phyloP scores from a whole-genome alignment of 1,284 basidiomycete genomes.

The Cutaneotrichosporon sp. region DNA sequence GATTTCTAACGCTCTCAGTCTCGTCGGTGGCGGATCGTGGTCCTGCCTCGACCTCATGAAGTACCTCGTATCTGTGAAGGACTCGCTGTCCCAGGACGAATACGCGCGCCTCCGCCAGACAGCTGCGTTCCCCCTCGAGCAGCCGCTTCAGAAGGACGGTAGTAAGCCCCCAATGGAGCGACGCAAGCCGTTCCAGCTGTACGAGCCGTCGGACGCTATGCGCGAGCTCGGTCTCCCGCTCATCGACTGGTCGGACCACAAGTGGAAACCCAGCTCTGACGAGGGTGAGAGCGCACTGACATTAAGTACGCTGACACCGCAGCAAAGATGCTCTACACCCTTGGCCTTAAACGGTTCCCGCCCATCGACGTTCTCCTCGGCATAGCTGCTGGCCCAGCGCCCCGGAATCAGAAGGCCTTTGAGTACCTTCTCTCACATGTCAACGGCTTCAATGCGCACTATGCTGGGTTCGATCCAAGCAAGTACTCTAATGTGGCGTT shows the following conservation, averaged over 20 bases:
- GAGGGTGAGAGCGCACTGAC: slow-evolving; percentile 60
- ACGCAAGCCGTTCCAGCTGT: slow-evolving; percentile 65
- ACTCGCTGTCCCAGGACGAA: slow-evolving; percentile 65
- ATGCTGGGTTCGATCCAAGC: slow-evolving; percentile 59
- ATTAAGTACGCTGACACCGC: slow-evolving; percentile 7
- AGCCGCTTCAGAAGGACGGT: slow-evolving; percentile 33
- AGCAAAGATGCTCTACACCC: slow-evolving; percentile 77
- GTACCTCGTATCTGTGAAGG: slow-evolving; percentile 81
- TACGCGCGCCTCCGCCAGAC: slow-evolving; percentile 70
- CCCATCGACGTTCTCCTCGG: slow-evolving; percentile 63
- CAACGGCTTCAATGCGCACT: slow-evolving; percentile 55
- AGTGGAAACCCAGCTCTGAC: slow-evolving; percentile 73
- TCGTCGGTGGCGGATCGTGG: slow-evolving; percentile 46
- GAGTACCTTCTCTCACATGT: slow-evolving; percentile 74
- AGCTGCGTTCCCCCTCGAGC: slow-evolving; percentile 70
- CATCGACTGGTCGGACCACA: slow-evolving; percentile 79
- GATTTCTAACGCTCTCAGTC: slow-evolving; percentile 48
- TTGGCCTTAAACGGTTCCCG: slow-evolving; percentile 73
- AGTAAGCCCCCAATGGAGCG: slow-evolving; percentile 46
- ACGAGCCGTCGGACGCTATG: slow-evolving; percentile 75
- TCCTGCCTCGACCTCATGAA: slow-evolving; percentile 58
- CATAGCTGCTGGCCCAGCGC: slow-evolving; percentile 57
- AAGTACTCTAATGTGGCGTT: slow-evolving; percentile 62
- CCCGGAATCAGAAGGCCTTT: slow-evolving; percentile 55
- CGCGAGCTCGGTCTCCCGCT: slow-evolving; percentile 71